Percentiles rank a stretch among this genome's conserved stretches.
phyloP scores from a whole-genome alignment of 2,329 filamentous ascomycete genomes.

The Microdochium bolleyi region DNA sequence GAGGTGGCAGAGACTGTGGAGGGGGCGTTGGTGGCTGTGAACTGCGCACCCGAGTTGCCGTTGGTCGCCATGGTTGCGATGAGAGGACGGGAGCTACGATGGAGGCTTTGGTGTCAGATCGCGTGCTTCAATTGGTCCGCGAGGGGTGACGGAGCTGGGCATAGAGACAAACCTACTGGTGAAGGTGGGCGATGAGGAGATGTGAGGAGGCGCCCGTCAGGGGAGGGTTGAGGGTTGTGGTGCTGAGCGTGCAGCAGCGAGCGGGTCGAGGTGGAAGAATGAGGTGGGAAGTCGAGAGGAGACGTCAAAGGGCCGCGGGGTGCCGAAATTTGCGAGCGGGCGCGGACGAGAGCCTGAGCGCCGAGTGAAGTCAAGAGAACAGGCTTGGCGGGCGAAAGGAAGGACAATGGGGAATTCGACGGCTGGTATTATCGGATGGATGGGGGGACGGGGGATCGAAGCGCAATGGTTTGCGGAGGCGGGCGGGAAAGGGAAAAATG shows the following conservation, averaged over 20 bases:
- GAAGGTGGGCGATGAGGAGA: neutral
- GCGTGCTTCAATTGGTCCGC: neutral
- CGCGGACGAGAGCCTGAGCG: neutral
- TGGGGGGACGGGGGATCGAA: neutral
- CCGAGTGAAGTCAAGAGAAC: neutral
- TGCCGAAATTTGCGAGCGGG: neutral
- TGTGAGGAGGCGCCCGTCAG: neutral
- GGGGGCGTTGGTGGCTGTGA: slow-evolving; percentile 23
- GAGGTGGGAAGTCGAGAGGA: neutral
- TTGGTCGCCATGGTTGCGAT: slow-evolving; percentile 45
- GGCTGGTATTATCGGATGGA: neutral
- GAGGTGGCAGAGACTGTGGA: slow-evolving; percentile 21
- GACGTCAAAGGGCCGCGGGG: neutral
- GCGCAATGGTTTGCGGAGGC: neutral
- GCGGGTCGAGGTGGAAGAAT: neutral
- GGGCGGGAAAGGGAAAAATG: neutral
- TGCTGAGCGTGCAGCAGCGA: neutral
- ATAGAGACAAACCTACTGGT: neutral
- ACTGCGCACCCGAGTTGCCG: slow-evolving; percentile 39
- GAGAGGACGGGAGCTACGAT: neutral
- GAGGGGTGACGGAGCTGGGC: neutral
- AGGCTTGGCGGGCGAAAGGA: neutral
- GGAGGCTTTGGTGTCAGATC: neutral
- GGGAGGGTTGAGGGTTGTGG: neutral
- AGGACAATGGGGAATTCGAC: neutral